Evolutionary conservation across 2,329 filamentous ascomycete species (phyloP).

Genomic region (Neurospora crassa): DNA sequence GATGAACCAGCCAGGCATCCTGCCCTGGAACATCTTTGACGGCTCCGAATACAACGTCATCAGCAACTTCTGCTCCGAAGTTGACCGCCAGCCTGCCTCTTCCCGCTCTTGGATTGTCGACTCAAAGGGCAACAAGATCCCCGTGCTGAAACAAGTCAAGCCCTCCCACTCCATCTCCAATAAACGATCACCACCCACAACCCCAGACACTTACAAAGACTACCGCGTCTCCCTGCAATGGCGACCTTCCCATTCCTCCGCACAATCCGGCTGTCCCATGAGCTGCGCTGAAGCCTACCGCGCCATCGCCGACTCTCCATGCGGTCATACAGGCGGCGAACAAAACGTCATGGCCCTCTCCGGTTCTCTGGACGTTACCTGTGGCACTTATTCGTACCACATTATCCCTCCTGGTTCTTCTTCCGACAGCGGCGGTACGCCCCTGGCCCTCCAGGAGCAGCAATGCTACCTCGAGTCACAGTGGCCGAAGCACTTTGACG

Average conservation of each 20-base stretch:
- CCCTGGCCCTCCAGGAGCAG: background rate
- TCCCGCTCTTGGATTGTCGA: background rate
- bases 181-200: background rate
- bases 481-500: background rate
- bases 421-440: background rate
- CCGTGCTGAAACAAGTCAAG: background rate
- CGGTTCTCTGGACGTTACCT: background rate
- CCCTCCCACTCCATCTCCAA: background rate
- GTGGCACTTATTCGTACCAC: background rate
- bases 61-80: background rate
- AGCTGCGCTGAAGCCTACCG: background rate
- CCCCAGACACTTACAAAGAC: background rate
- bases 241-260: background rate
- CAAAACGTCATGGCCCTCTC: background rate
- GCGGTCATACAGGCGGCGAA: background rate
- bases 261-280: background rate
- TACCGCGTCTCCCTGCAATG: background rate
- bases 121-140: background rate
- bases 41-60: background rate
- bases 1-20: background rate
- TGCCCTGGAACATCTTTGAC: background rate
- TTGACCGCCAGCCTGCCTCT: background rate
- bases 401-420: background rate
- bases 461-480: background rate
- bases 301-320: background rate